These are phyloP conservation scores for Echinochloa phyllopogon DNA, from an alignment of 176 grass and related monocot species.

Conservation along the genomic window DNA sequence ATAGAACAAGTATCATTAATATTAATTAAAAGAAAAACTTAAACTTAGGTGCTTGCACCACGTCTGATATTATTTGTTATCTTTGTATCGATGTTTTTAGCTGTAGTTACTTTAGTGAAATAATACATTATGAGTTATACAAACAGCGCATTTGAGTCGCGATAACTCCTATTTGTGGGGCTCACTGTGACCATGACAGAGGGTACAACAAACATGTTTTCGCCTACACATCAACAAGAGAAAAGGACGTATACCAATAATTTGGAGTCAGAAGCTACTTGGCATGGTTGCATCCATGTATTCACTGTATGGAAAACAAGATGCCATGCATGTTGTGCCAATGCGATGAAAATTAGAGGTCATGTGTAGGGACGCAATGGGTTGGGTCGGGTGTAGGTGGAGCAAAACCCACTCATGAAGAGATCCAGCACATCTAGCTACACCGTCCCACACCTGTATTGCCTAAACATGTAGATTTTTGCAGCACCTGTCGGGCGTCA, in stretches of 20 bases:
- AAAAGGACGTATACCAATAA: conserved; percentile 43
- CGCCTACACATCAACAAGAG: not conserved
- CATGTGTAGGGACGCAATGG: no score
- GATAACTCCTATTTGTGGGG: conserved; percentile 21
- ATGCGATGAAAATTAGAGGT: not conserved
- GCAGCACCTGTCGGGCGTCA: no score
- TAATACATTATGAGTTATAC: not conserved
- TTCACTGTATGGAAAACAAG: conserved; percentile 4
- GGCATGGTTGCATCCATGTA: conserved; percentile 10
- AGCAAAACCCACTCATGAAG: no score
- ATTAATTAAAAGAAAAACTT: not conserved
- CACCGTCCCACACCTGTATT: no score
- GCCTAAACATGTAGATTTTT: no score
- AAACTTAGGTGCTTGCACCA: not conserved
- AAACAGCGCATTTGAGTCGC: not conserved
- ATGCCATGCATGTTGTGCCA: conserved; percentile 13
- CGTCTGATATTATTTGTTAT: not conserved
- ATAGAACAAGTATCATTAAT: not conserved
- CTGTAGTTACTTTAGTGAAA: not conserved
- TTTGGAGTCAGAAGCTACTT: conserved; percentile 26
- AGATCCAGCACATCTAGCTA: no score
- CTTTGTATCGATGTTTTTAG: not conserved
- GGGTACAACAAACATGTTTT: conserved; percentile 24
- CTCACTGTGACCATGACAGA: not conserved
- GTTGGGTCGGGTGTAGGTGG: no score